Evolutionary conservation across 2,329 filamentous ascomycete species (phyloP).

Genomic region (Colletotrichum sp.): DNA sequence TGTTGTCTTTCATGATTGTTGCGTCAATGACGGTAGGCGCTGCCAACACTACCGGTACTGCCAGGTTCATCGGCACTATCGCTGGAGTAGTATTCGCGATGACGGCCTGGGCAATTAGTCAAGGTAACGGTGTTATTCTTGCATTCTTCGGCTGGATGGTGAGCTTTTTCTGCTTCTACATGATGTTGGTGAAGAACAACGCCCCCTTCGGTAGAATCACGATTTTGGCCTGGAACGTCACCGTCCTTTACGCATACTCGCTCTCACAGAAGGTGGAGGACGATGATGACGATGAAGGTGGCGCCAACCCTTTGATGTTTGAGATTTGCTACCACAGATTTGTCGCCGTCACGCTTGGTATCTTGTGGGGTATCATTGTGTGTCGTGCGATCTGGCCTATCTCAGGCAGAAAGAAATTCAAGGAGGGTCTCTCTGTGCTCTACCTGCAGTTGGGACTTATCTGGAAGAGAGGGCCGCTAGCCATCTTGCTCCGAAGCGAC

Average conservation of each 20-base stretch:
- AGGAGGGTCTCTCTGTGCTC: constrained; percentile 86
- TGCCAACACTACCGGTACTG: constrained; percentile 88
- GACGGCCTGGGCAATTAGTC: constrained; percentile 76
- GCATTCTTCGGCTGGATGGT: constrained; percentile 83
- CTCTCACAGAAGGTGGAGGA: constrained; percentile 80
- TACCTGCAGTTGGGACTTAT: constrained; percentile 95
- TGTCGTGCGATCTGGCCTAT: constrained; percentile 94
- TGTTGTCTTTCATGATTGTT: constrained; percentile 97
- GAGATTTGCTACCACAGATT: constrained; percentile 90
- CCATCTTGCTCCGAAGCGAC: constrained; percentile 68
- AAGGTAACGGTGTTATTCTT: constrained; percentile 77
- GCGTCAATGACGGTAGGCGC: constrained; percentile 97
- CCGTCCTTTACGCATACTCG: constrained; percentile 92
- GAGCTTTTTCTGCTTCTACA: constrained; percentile 83
- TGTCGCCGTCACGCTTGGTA: constrained; percentile 83
- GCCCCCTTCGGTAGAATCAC: constrained; percentile 93
- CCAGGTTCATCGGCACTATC: constrained; percentile 85
- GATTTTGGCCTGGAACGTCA: constrained; percentile 94
- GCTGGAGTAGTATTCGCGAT: constrained; percentile 80
- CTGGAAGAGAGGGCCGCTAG: constrained; percentile 92
- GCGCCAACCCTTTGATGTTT: constrained; percentile 80
- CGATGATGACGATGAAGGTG: constrained; percentile 88
- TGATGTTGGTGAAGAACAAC: constrained; percentile 83
- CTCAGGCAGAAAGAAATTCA: constrained; percentile 84
- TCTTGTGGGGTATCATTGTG: constrained; percentile 89